Conservation (phyloP, 2,329 filamentous ascomycete species). For the Sclerotinia sclerotiorum region DNA sequence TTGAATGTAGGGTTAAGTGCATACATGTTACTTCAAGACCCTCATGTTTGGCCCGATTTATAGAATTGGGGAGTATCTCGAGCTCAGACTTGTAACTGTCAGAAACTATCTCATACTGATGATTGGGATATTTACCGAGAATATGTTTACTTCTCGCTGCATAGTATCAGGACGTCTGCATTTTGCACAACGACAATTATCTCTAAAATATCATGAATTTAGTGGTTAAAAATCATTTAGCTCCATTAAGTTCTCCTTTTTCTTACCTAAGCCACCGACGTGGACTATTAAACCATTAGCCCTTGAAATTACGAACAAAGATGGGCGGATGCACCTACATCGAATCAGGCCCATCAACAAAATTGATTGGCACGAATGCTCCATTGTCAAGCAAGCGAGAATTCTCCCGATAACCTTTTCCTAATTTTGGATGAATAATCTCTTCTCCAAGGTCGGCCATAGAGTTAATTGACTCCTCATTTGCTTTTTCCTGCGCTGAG, state of each 20-base stretch:
- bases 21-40: conserved; percentile 53
- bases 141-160: conserved; percentile 68
- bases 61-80: neutral
- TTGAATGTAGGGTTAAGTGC: conserved; percentile 27
- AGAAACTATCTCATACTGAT: neutral
- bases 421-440: conserved; percentile 15
- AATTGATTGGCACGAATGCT: neutral
- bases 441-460: conserved; percentile 6
- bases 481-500: conserved; percentile 3
- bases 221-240: neutral
- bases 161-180: conserved; percentile 70
- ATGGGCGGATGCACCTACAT: neutral
- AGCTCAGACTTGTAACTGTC: conserved; percentile 1
- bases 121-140: conserved; percentile 43
- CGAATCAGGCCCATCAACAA: neutral
- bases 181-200: conserved; percentile 67
- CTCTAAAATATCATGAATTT: conserved; percentile 44
- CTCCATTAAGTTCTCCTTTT: too few species aligned
- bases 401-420: conserved; percentile 10
- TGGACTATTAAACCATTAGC: conserved; percentile 38
- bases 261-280: conserved; percentile 45
- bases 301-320: neutral
- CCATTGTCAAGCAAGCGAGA: neutral
- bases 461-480: neutral
- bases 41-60: conserved; percentile 28